A percentile compares a stretch with the other conserved stretches of the same genome.
phyloP scores from a whole-genome alignment of 768 basidiomycete species.

The Boletus pseudopeckii region DNA sequence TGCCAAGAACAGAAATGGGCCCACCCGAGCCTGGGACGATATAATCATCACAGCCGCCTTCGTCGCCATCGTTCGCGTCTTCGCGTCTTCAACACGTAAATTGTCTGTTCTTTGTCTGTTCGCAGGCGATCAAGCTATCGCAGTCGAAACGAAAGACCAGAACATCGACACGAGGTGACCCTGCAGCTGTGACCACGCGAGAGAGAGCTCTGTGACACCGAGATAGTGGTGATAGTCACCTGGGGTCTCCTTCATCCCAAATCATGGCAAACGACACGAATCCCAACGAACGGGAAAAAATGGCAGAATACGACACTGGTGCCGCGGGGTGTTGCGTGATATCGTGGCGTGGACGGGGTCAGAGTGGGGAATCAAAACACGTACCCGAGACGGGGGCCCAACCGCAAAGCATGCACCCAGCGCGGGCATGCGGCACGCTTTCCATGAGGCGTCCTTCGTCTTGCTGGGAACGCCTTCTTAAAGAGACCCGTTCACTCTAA shows the following conservation, averaged over 20 bases:
- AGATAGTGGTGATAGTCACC: slow-evolving; percentile 13
- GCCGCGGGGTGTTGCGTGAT: slow-evolving; percentile 5
- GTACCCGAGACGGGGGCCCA: slow-evolving; percentile 2
- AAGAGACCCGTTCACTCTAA: slow-evolving; percentile 15
- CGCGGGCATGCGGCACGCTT: slow-evolving; percentile 29
- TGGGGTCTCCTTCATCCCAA: background rate
- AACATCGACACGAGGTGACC: slow-evolving; percentile 20
- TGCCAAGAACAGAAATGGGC: background rate
- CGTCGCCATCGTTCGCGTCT: background rate
- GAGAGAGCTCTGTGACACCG: slow-evolving; percentile 22
- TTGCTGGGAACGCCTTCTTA: slow-evolving; percentile 16
- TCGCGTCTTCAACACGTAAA: slow-evolving; percentile 20
- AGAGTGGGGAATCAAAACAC: slow-evolving; percentile 16
- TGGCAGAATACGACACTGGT: background rate
- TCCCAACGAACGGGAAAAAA: background rate
- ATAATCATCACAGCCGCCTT: background rate
- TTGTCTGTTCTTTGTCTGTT: background rate
- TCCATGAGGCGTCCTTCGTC: slow-evolving; percentile 28
- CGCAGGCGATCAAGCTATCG: slow-evolving; percentile 8
- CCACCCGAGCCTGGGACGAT: background rate
- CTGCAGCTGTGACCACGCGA: slow-evolving; percentile 23
- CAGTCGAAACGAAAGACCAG: slow-evolving; percentile 4
- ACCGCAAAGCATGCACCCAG: slow-evolving; percentile 18
- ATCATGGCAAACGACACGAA: background rate
- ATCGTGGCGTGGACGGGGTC: slow-evolving; percentile 6